phyloP scores from a whole-genome alignment of 495 filamentous ascomycete genomes.

The Bacidia gigantensis region DNA sequence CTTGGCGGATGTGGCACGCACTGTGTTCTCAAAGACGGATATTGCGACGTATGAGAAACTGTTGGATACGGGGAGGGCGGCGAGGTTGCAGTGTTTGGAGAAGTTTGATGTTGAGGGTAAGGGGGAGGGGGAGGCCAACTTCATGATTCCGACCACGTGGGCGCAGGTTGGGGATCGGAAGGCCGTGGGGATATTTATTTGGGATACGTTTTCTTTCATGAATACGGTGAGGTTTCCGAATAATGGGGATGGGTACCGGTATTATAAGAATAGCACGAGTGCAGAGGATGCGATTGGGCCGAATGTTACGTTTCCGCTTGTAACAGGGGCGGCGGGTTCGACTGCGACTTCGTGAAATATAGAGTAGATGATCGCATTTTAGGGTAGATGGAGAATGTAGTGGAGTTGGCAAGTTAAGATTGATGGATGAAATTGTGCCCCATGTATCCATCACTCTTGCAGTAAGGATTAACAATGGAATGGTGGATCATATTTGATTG shows the following conservation, averaged over 20 bases:
- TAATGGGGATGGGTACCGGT: background rate
- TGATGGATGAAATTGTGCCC: too few species aligned
- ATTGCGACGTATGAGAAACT: background rate
- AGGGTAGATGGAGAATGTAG: too few species aligned
- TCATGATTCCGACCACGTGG: background rate
- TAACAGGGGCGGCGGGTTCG: too few species aligned
- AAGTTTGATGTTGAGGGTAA: background rate
- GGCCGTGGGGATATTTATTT: background rate
- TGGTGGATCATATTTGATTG: too few species aligned
- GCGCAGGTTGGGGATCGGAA: background rate
- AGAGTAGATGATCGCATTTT: too few species aligned
- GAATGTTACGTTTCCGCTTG: background rate
- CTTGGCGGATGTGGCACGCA: background rate
- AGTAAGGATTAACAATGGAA: too few species aligned
- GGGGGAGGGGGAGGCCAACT: background rate
- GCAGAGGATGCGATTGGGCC: background rate
- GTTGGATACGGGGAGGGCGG: background rate
- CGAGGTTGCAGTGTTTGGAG: background rate
- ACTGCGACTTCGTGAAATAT: too few species aligned
- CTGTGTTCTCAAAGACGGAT: background rate
- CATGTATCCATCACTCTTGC: too few species aligned
- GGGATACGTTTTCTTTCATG: background rate
- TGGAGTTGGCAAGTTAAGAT: too few species aligned
- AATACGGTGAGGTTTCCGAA: background rate
- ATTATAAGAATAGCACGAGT: background rate